Conservation (phyloP, 352 stramenopile species). For the Pythium chondricola region DNA sequence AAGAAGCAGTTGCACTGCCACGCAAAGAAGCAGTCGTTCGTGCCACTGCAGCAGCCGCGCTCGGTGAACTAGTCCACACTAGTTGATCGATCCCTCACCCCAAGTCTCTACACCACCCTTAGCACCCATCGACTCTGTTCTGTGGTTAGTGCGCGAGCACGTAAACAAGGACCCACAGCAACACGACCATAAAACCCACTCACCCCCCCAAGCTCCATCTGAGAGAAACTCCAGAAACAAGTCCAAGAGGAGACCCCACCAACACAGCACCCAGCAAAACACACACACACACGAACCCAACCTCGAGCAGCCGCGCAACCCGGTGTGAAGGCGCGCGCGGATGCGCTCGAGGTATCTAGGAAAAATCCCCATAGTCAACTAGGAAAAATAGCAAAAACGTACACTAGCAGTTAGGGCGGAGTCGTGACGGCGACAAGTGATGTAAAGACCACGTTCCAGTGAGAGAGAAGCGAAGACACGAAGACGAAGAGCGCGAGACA, state of each 20-base stretch:
- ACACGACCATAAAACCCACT: constrained; percentile 4
- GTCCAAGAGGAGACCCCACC: not conserved
- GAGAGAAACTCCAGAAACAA: constrained; percentile 13
- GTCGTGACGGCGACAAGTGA: constrained; percentile 18
- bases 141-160: constrained; percentile 10
- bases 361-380: constrained; percentile 8
- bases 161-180: constrained; percentile 3
- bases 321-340: not conserved
- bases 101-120: constrained; percentile 18
- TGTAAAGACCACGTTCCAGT: constrained; percentile 18
- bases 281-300: not conserved
- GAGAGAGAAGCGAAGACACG: constrained; percentile 10
- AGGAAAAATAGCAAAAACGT: constrained; percentile 21
- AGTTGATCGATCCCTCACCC: no score
- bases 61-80: constrained; percentile 54
- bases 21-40: constrained; percentile 41
- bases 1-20: constrained; percentile 39
- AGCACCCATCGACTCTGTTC: constrained; percentile 18
- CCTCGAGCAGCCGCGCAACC: not conserved
- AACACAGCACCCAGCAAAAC: not conserved
- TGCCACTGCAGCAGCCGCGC: constrained; percentile 56
- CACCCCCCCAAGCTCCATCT: constrained; percentile 10
- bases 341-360: no score
- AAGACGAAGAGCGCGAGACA: not conserved
- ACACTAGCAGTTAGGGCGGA: constrained; percentile 22